phyloP scores from a whole-genome alignment of 2,329 filamentous ascomycete species.

The Zymoseptoria brevis region DNA sequence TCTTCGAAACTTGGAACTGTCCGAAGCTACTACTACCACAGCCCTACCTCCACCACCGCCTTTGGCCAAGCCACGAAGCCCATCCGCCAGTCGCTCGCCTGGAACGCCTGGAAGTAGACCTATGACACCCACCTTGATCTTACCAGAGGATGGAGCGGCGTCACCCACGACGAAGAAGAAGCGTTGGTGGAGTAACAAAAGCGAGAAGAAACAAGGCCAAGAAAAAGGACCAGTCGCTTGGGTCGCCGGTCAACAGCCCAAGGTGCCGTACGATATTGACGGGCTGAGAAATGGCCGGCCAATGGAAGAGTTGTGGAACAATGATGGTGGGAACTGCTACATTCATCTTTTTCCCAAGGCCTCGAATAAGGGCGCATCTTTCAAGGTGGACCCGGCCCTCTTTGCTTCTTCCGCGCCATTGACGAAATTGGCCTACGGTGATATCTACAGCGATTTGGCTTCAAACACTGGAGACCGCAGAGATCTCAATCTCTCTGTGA shows the following conservation, averaged over 20 bases:
- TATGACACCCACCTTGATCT: slow-evolving; percentile 17
- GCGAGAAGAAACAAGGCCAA: slow-evolving; percentile 27
- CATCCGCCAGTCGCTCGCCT: slow-evolving; percentile 14
- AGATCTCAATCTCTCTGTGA: slow-evolving; percentile 26
- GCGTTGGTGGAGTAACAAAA: slow-evolving; percentile 27
- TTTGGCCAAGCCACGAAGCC: slow-evolving; percentile 16
- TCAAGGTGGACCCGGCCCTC: slow-evolving; percentile 52
- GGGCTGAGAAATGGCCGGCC: slow-evolving; percentile 45
- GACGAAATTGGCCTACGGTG: slow-evolving; percentile 48
- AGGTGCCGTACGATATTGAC: slow-evolving; percentile 48
- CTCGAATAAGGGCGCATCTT: slow-evolving; percentile 50
- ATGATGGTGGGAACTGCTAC: slow-evolving; percentile 50
- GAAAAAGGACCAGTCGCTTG: slow-evolving; percentile 42
- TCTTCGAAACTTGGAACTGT: slow-evolving; percentile 17
- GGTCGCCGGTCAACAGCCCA: slow-evolving; percentile 51
- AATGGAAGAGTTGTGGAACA: slow-evolving; percentile 55
- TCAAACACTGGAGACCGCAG: slow-evolving; percentile 22
- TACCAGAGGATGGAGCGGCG: slow-evolving; percentile 13
- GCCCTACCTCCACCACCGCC: slow-evolving; percentile 12
- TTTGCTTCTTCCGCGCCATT: slow-evolving; percentile 51
- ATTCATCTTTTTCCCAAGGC: slow-evolving; percentile 53
- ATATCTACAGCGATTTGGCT: slow-evolving; percentile 38
- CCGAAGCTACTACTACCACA: slow-evolving; percentile 5
- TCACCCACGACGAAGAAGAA: slow-evolving; percentile 22
- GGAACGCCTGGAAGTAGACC: slow-evolving; percentile 15